Conservation (phyloP, 805 yeast species). For the Starmerella vaccinii region DNA sequence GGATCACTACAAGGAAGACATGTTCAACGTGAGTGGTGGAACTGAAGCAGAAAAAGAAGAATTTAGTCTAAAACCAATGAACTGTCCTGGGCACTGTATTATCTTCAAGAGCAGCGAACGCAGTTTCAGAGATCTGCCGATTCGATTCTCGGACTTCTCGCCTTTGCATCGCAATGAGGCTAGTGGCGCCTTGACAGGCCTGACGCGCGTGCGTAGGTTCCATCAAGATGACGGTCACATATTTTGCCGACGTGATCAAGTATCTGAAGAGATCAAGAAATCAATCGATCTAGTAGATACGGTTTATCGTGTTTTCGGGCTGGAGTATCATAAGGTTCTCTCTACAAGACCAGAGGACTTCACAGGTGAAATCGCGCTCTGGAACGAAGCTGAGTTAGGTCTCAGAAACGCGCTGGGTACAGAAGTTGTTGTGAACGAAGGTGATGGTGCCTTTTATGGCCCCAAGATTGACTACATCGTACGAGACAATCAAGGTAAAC, state of each 20-base stretch:
- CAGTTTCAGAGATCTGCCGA: conserved; percentile 77
- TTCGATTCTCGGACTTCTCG: conserved; percentile 78
- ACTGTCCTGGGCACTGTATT: conserved; percentile 69
- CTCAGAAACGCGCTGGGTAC: conserved; percentile 51
- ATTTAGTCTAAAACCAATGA: conserved; percentile 82
- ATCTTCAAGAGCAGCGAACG: conserved; percentile 65
- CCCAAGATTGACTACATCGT: conserved; percentile 76
- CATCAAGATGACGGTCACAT: conserved; percentile 99
- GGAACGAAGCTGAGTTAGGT: conserved; percentile 73
- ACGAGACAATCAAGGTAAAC: conserved; percentile 66
- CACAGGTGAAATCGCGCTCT: conserved; percentile 65
- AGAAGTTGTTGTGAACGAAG: conserved; percentile 62
- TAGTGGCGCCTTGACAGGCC: conserved; percentile 84
- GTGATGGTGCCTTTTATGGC: conserved; percentile 82
- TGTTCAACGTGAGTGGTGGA: conserved; percentile 64
- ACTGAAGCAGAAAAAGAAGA: conserved; percentile 29
- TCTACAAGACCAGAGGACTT: conserved; percentile 79
- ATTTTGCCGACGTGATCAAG: conserved; percentile 73
- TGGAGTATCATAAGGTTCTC: conserved; percentile 52
- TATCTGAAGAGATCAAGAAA: conserved; percentile 57
- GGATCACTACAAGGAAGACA: conserved; percentile 87
- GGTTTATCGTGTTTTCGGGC: conserved; percentile 61
- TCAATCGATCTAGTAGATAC: conserved; percentile 65
- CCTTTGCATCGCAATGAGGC: conserved; percentile 91
- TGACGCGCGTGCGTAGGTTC: conserved; percentile 86